Percentiles rank a stretch among this genome's conserved stretches.
Conservation (phyloP, 352 stramenopile species). For the Globisporangium alternatum region DNA sequence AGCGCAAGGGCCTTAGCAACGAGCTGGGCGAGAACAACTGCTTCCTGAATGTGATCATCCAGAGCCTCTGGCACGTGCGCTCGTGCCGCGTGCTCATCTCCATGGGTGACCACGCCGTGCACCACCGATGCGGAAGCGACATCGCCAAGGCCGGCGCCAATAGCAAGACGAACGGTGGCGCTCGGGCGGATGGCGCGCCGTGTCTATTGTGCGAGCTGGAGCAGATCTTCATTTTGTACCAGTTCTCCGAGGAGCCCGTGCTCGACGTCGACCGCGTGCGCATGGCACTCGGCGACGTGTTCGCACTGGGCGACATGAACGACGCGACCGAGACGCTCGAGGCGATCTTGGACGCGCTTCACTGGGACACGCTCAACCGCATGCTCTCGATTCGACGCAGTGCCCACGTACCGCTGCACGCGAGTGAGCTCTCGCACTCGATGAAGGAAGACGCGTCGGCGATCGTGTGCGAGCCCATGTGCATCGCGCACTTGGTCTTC, state of each 20-base stretch:
- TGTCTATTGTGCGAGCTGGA: slow-evolving; percentile 84
- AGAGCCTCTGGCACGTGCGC: slow-evolving; percentile 88
- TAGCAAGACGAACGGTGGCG: neutral
- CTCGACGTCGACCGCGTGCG: slow-evolving; percentile 76
- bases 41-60: slow-evolving; percentile 91
- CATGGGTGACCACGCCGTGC: slow-evolving; percentile 72
- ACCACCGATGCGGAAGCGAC: slow-evolving; percentile 55
- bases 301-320: slow-evolving; percentile 81
- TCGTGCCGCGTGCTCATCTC: slow-evolving; percentile 80
- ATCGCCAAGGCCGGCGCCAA: slow-evolving; percentile 23
- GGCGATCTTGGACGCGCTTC: slow-evolving; percentile 71
- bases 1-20: slow-evolving; percentile 82
- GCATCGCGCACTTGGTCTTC: slow-evolving; percentile 78
- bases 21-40: slow-evolving; percentile 87
- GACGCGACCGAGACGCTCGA: slow-evolving; percentile 85
- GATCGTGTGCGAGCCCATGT: slow-evolving; percentile 78
- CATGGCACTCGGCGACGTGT: slow-evolving; percentile 54
- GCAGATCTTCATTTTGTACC: slow-evolving; percentile 84
- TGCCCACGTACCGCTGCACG: slow-evolving; percentile 5
- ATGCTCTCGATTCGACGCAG: slow-evolving; percentile 56
- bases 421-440: slow-evolving; percentile 48
- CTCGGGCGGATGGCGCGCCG: slow-evolving; percentile 9
- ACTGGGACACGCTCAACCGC: slow-evolving; percentile 76
- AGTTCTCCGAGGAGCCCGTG: slow-evolving; percentile 75
- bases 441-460: slow-evolving; percentile 52